Percentiles rank a stretch among this genome's conserved stretches.
Conservation (phyloP, 768 basidiomycete genomes). For the Tylopilus subfusipes region DNA sequence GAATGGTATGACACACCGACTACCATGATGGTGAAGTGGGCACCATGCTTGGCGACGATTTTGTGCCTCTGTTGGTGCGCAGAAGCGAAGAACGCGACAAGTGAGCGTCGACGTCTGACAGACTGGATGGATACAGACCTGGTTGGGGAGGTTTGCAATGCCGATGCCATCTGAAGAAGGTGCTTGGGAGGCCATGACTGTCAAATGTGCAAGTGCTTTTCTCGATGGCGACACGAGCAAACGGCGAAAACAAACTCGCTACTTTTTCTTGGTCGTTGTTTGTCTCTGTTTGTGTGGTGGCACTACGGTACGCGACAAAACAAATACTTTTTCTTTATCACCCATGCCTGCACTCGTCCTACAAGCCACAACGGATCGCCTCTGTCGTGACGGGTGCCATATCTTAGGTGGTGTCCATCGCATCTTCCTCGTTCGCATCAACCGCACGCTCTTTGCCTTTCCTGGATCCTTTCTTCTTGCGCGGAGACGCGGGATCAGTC, state of each 20-base stretch:
- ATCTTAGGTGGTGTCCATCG: conserved; percentile 18
- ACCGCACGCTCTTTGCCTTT: conserved; percentile 30
- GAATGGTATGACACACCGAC: conserved; percentile 59
- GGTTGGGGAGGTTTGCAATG: conserved; percentile 97
- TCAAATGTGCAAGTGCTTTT: conserved; percentile 5
- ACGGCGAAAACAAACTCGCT: conserved; percentile 15
- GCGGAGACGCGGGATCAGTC: background rate
- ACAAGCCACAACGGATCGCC: too few species aligned
- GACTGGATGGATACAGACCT: conserved; percentile 49
- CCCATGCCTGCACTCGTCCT: too few species aligned
- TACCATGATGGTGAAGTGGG: conserved; percentile 99
- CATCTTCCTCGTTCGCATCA: conserved; percentile 14
- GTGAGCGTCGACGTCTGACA: background rate
- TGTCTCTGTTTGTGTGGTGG: conserved; percentile 28
- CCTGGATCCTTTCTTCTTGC: conserved; percentile 16
- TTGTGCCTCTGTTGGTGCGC: conserved; percentile 77
- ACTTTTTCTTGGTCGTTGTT: conserved; percentile 26
- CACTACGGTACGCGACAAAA: background rate
- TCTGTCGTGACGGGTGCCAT: too few species aligned
- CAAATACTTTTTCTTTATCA: too few species aligned
- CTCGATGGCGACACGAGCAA: conserved; percentile 21
- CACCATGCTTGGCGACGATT: conserved; percentile 96
- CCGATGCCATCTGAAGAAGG: conserved; percentile 74
- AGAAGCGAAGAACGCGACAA: background rate
- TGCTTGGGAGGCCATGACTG: conserved; percentile 28